Evolutionary conservation across 768 basidiomycete species (phyloP), one percentile per base, ranked within the genome.

Genomic region (Dioszegia hungarica): DNA sequence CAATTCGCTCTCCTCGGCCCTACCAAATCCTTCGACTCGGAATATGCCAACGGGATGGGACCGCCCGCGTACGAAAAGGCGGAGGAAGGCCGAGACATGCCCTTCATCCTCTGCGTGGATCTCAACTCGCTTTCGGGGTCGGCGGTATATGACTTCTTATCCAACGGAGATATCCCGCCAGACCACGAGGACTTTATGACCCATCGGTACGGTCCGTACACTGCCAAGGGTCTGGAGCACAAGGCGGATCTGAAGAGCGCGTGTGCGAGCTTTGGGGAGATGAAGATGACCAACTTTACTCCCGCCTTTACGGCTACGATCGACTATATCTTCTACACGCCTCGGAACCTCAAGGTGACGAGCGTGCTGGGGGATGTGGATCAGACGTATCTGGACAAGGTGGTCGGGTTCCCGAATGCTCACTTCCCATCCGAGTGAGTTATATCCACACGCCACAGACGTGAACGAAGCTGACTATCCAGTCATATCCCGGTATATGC

Each of bases 341-440:
- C 84, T 0, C 78, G 80, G 46, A 89, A 84, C 58, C 64, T 98
- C 47, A 80, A 82, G 10, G 85, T 89, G 25, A 91, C 86, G 59
- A 85, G 86, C 20, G 84, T 94, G n/a, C 79, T 98, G 40, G 89
- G 89, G 14, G 90, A 88, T 74, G 85, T 97, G 57, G 92, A 97
- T 73, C 81, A 80, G 66, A 73, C 73, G 24, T 99, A 99, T 79
- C 74, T 97, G 73, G 85, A 87, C 62, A 90, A 90, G 79, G 84
- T 84, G 17, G 94, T 97, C 41, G 95, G 95, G 34, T 98, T 98
- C 81, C 95, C 95, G 27, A 93, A 97, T 76, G 84, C 86, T 1
- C 90, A 97, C 73, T 95, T 92, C 81, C 91, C 94, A 22, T 93
- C 91, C 57, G 93, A 97, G 92, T 97, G 77, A 73, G 90, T 86